These are phyloP conservation scores for Apostasia shenzhenica DNA, from an alignment of 106 monocot species.

Conservation along the genomic window DNA sequence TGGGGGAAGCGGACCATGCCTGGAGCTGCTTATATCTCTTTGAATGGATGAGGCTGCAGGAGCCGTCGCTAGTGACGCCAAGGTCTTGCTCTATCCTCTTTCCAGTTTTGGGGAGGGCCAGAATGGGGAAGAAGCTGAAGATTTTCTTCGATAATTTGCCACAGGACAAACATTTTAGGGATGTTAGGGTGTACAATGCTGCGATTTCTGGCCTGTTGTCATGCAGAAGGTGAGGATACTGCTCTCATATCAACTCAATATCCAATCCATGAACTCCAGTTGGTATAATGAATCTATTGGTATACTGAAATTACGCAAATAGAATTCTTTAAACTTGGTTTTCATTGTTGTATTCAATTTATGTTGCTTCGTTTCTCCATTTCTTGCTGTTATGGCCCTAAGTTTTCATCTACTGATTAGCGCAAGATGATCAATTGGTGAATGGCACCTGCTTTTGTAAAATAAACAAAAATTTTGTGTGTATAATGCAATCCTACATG, in stretches of 20 bases:
- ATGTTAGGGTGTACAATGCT: conserved; percentile 74
- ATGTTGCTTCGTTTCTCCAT: too few relatives aligned
- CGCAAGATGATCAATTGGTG: too few relatives aligned
- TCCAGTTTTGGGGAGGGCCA: conserved; percentile 43
- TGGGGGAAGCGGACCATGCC: conserved; percentile 61
- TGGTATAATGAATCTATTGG: not conserved
- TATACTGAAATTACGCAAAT: not conserved
- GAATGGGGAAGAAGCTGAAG: conserved; percentile 70
- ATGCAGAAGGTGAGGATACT: conserved; percentile 46
- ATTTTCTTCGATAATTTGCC: conserved; percentile 68
- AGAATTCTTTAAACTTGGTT: not conserved
- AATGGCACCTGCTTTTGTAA: too few relatives aligned
- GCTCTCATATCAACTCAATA: not conserved
- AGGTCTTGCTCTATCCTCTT: conserved; percentile 51
- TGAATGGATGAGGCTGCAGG: conserved; percentile 82
- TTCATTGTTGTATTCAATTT: too few relatives aligned
- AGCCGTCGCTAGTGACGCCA: conserved; percentile 45
- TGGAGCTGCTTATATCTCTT: conserved; percentile 56
- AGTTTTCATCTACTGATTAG: too few relatives aligned
- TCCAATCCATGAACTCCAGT: not conserved
- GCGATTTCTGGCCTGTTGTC: conserved; percentile 61
- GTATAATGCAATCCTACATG: too few relatives aligned
- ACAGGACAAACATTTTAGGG: conserved; percentile 37
- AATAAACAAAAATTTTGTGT: too few relatives aligned
- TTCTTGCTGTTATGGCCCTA: too few relatives aligned